These are phyloP conservation scores for Beauveria scarabaeidicola DNA, from an alignment of 2,329 filamentous ascomycete genomes.

Conservation along the genomic window DNA sequence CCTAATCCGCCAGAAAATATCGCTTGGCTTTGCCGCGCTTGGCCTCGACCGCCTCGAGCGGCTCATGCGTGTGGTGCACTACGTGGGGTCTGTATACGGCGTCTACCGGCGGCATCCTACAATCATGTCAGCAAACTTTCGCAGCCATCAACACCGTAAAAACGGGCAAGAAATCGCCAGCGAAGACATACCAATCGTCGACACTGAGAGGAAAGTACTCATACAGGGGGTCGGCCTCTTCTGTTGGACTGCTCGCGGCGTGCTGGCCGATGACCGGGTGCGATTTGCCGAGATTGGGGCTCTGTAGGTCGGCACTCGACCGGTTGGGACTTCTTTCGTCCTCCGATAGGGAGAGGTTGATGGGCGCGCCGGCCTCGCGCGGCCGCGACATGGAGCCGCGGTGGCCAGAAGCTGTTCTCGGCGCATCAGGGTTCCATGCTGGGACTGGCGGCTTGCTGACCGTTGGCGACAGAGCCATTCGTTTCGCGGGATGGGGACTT, in stretches of 20 bases:
- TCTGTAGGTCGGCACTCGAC: constrained; percentile 41
- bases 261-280: constrained; percentile 26
- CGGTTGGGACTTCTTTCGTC: constrained; percentile 51
- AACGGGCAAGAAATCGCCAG: neutral
- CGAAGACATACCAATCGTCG: constrained; percentile 63
- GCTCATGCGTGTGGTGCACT: constrained; percentile 75
- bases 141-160: neutral
- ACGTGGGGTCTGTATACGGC: constrained; percentile 87
- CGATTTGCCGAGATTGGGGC: constrained; percentile 39
- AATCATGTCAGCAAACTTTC: constrained; percentile 12
- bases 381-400: constrained; percentile 12
- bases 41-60: constrained; percentile 61
- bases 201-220: constrained; percentile 90
- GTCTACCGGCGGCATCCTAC: constrained; percentile 75
- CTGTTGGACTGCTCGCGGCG: constrained; percentile 53
- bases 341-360: constrained; percentile 50
- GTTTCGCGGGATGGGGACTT: constrained; percentile 43
- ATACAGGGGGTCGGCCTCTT: constrained; percentile 77
- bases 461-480: constrained; percentile 43
- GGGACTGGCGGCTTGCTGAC: constrained; percentile 46
- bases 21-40: constrained; percentile 62
- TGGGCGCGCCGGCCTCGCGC: constrained; percentile 22
- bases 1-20: constrained; percentile 60
- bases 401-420: constrained; percentile 15
- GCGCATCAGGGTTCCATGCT: constrained; percentile 35